Conservation (phyloP, 768 basidiomycete genomes). For the Tricholoma terreum region DNA sequence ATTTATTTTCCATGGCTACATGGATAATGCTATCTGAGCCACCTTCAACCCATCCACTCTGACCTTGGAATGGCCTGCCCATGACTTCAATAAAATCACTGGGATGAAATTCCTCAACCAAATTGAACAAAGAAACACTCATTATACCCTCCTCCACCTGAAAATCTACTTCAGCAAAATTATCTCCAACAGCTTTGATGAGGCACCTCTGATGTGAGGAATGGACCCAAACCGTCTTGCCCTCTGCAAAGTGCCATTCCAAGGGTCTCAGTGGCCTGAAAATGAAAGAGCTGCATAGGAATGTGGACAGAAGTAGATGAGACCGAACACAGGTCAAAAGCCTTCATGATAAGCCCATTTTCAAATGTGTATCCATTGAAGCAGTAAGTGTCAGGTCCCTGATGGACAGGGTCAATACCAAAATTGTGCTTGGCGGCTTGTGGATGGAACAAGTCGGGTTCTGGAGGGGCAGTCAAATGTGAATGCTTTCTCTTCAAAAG, state of each 20-base stretch:
- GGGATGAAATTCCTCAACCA: not conserved
- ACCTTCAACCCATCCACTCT: no score
- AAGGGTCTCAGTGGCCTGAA: not conserved
- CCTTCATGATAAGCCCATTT: no score
- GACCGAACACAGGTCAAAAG: not conserved
- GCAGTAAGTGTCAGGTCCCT: not conserved
- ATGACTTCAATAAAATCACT: no score
- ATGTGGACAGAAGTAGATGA: not conserved
- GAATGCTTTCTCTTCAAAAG: no score
- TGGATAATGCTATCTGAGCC: no score
- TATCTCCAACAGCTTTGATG: not conserved
- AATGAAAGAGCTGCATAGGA: no score
- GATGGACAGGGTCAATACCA: not conserved
- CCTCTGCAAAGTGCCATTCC: not conserved
- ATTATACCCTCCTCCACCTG: not conserved
- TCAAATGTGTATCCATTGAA: no score
- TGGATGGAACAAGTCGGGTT: no score
- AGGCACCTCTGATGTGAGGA: not conserved
- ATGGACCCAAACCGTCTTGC: not conserved
- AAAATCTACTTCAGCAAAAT: not conserved
- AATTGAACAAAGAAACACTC: not conserved
- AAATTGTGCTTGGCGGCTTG: not conserved
- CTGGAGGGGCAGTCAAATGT: no score
- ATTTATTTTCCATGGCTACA: no score
- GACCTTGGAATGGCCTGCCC: no score